Evolutionary conservation across 176 grass and related monocot genomes (phyloP).

Genomic region (Carex myosuroides): DNA sequence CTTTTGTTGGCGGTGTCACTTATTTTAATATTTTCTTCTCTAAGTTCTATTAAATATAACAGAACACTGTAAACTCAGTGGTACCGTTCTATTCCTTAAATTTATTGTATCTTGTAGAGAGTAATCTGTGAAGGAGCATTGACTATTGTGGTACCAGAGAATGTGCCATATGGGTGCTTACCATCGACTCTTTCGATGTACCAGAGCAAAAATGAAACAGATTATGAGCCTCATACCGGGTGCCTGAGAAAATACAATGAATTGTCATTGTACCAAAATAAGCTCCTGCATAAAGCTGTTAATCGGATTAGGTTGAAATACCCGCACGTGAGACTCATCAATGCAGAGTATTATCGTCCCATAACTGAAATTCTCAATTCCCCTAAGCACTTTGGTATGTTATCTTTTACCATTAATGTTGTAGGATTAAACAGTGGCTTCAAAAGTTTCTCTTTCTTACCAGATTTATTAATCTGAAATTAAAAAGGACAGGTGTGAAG

Average conservation of each 20-base stretch:
- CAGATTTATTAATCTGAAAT: neutral
- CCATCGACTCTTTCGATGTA: neutral
- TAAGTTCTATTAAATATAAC: too few species aligned
- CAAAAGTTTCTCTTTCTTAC: neutral
- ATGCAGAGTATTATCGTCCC: constrained; percentile 14
- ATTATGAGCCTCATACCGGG: constrained; percentile 6
- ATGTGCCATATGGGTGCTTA: constrained; percentile 20
- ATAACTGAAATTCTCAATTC: constrained; percentile 11
- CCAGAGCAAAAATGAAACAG: neutral
- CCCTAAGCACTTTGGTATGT: constrained; percentile 25
- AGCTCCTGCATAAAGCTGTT: constrained; percentile 8
- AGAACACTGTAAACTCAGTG: too few species aligned
- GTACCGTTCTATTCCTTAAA: too few species aligned
- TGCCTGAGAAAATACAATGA: constrained; percentile 21
- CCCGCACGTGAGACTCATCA: neutral
- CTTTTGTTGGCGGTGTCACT: too few species aligned
- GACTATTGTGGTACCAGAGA: constrained; percentile 4
- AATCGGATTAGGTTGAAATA: constrained; percentile 7
- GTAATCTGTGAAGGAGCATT: constrained; percentile 2
- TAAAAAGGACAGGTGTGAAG: neutral
- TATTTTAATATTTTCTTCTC: too few species aligned
- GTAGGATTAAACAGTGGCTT: neutral
- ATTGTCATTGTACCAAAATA: constrained; percentile 16
- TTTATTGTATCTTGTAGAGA: neutral
- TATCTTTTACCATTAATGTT: neutral